Percentiles rank a stretch among this genome's conserved stretches.
Evolutionary conservation across 2,329 filamentous ascomycete species (phyloP).

Genomic region (Aspergillus hortae): DNA sequence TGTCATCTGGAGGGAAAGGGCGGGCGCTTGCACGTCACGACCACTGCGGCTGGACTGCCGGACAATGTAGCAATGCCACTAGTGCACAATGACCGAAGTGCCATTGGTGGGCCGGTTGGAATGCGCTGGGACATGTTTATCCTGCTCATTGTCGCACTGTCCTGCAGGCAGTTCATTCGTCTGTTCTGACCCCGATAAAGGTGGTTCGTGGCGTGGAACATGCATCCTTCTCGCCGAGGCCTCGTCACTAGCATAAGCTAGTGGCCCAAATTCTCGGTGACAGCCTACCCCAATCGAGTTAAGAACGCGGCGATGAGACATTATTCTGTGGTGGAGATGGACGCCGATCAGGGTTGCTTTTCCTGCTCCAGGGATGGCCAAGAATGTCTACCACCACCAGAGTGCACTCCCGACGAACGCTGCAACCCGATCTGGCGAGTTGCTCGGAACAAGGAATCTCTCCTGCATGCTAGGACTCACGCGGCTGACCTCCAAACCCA

Average conservation of each 20-base stretch:
- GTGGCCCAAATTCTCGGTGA: neutral
- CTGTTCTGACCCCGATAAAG: neutral
- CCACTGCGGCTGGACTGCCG: neutral
- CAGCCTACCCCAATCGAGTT: neutral
- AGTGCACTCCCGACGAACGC: neutral
- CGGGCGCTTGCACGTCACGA: slow-evolving; percentile 3
- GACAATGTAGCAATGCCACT: slow-evolving; percentile 11
- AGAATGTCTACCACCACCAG: neutral
- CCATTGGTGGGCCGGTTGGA: slow-evolving; percentile 8
- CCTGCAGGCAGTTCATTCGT: neutral
- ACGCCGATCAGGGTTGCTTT: neutral
- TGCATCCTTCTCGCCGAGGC: neutral
- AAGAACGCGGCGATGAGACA: neutral
- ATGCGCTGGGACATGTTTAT: neutral
- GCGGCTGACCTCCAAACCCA: neutral
- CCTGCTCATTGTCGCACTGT: neutral
- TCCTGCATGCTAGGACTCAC: neutral
- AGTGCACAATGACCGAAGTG: slow-evolving; percentile 8
- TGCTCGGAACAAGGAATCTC: neutral
- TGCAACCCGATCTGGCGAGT: neutral
- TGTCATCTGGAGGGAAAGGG: slow-evolving; percentile 19
- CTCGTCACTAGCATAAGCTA: neutral
- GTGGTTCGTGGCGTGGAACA: neutral
- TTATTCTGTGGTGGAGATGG: neutral
- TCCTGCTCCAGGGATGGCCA: neutral